phyloP scores from a whole-genome alignment of 2,329 filamentous ascomycete species.

The Monosporascus sp. region DNA sequence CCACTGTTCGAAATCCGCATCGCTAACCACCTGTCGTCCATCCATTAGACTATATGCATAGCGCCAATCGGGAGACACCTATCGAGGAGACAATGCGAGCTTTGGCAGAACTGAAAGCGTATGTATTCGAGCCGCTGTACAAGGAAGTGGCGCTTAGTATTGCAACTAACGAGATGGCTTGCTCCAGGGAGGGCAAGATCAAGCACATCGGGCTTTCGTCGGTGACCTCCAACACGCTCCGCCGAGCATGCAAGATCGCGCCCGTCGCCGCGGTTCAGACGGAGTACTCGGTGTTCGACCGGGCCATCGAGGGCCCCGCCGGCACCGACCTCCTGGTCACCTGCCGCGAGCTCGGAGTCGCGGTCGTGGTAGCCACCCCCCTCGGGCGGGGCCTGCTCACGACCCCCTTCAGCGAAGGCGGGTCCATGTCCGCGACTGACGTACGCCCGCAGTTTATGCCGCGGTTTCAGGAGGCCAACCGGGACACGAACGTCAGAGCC shows the following conservation, averaged over 20 bases:
- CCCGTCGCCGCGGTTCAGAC: conserved; percentile 49
- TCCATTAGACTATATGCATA: conserved; percentile 34
- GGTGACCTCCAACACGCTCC: conserved; percentile 42
- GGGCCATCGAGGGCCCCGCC: conserved; percentile 41
- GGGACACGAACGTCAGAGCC: conserved; percentile 40
- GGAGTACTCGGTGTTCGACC: conserved; percentile 45
- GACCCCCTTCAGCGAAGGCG: conserved; percentile 30
- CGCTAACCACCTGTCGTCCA: neutral
- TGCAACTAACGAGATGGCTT: neutral
- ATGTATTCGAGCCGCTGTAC: neutral
- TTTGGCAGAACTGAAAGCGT: conserved; percentile 37
- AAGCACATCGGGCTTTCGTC: conserved; percentile 47
- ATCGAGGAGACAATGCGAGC: conserved; percentile 43
- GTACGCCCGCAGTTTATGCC: conserved; percentile 28
- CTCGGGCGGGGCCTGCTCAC: conserved; percentile 40
- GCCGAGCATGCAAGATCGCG: conserved; percentile 42
- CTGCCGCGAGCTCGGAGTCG: conserved; percentile 42
- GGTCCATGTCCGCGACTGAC: conserved; percentile 31
- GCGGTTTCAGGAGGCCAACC: conserved; percentile 41
- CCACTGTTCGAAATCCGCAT: neutral
- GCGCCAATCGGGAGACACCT: conserved; percentile 35
- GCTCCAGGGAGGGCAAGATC: conserved; percentile 45
- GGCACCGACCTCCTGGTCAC: conserved; percentile 35
- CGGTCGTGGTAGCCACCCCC: conserved; percentile 37
- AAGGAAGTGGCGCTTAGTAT: neutral